Evolutionary conservation across 192 early-diverging fungal genomes (phyloP), one percentile per base, ranked within the genome.

Genomic region (Coemansia sp.): DNA sequence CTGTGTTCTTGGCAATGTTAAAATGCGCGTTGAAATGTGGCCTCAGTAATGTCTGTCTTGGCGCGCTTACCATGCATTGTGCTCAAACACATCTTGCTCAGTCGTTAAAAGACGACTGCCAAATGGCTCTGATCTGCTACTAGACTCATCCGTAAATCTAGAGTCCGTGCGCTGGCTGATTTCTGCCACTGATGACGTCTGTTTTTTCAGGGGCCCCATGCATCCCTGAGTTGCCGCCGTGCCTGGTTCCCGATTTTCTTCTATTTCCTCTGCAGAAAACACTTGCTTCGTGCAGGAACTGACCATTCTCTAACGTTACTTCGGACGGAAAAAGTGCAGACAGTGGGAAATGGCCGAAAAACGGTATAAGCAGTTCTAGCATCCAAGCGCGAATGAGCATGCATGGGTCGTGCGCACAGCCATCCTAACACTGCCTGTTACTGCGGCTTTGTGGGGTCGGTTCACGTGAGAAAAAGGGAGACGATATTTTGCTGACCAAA

Each of bases 51-150:
- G 11, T 17, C 39, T 14, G 9, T 46, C 39, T 46, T 46, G 39
- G 39, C 39, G 39, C 17, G 39, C 67, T 33, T 88, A 92, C 94
- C 97, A 98, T 23, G 97, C 97, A 74, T 97, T 98, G 70, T 93
- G 88, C 36, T 87, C 85, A 69, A 91, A 97, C 4, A 97, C 94
- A 51, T 88, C 76, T 36, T 88, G 84, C 39, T 91, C 87, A 66
- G 90, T 84, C 23, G 76, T 83, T 59, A 98, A 81, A 51, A 88
- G 70, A 11, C 95, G 85, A 29, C 87, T 87, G 22, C 95, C 93
- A 87, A 96, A 96, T 39, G 64, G 51, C 17, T 55, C 63, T 51
- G 50, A 29, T 58, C 54, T 61, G 14, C 46, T 55, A 8, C 5
- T 58, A 42, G 17, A 10, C 39, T 46, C 39, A 46, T 46, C 17